Base-by-base conservation (phyloP, 768 basidiomycete species). In the Pleurotus pulmonarius region DNA sequence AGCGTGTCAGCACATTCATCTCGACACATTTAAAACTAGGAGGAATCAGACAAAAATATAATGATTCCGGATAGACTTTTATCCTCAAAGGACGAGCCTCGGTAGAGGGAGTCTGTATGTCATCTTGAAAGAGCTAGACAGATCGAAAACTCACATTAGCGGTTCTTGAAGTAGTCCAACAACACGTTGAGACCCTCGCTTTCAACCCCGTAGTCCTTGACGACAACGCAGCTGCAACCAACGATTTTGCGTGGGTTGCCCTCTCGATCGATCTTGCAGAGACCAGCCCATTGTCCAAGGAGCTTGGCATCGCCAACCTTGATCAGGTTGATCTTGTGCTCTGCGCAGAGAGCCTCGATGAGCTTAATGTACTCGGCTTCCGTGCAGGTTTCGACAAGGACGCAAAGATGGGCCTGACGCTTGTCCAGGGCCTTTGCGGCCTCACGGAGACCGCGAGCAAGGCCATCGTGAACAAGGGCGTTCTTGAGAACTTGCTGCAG, bases 311-410 rank as follows among this genome's bases (percentile, higher is more conserved):
- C 96, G 66, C 92, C 92, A 63, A 95, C 92, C 79, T 98, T 98
- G 92, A 99, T 98, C 62, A 99, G 80, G 82, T 94, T 94, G 80
- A 98, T 98, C 77, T 95, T 96, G 87, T 98, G 95, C 80, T 97
- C 94, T 60, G 93, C 90, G 72, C 96, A 98, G 70, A 99, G 93
- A 49, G 96, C 96, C 79, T 98, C 95, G 64, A 99, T 97, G 80
- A 99, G 92, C 82, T 98, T 98, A 86, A 97, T 92, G 83, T 99
- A 98, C 77, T 98, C 96, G 64, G 95, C 92, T 79, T 98, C 96
- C 53, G 91, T 94, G 83, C 94, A 97, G 56, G 94, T 94, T 86
- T 99, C 96, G 71, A 98, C 95, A 67, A 99, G 88, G 59, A 99
- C 95, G 77, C 96, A 98, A 47, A 98, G 82, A 75, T 98, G 96